phyloP scores from a whole-genome alignment of 306 rosid genomes.

The Gynostemma pentaphyllum region DNA sequence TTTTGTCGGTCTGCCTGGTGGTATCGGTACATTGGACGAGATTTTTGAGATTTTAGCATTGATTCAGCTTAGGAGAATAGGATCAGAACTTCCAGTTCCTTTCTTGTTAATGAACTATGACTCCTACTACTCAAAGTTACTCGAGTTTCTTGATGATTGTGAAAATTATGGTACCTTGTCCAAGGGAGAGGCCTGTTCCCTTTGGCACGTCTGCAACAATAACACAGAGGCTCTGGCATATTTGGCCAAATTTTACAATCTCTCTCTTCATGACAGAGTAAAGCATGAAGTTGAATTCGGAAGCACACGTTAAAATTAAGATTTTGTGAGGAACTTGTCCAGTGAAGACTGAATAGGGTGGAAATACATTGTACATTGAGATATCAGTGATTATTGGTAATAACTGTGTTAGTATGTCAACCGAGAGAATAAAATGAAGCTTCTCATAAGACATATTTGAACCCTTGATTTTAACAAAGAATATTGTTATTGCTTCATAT shows the following conservation, averaged over 20 bases:
- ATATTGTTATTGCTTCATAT: no score
- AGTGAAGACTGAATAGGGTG: no score
- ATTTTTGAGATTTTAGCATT: constrained; percentile 67
- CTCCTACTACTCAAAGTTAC: constrained; percentile 62
- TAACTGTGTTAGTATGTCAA: no score
- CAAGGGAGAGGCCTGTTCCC: constrained; percentile 63
- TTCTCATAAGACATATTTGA: no score
- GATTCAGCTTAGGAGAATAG: constrained; percentile 74
- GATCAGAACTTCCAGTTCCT: constrained; percentile 68
- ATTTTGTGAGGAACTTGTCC: no score
- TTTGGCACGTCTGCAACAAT: constrained; percentile 70
- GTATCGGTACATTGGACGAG: constrained; percentile 87
- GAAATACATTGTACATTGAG: no score
- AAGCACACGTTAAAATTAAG: neutral
- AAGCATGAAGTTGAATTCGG: neutral
- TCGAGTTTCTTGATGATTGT: constrained; percentile 54
- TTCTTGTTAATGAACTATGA: constrained; percentile 80
- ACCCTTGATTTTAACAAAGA: no score
- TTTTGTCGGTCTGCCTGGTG: constrained; percentile 79
- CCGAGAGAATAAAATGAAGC: no score
- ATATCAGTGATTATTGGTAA: no score
- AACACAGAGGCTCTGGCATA: constrained; percentile 70
- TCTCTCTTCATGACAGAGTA: constrained; percentile 18
- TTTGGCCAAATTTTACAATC: constrained; percentile 51
- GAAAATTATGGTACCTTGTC: constrained; percentile 66